phyloP scores from a whole-genome alignment of 805 yeast species.

The Candida dendrica region DNA sequence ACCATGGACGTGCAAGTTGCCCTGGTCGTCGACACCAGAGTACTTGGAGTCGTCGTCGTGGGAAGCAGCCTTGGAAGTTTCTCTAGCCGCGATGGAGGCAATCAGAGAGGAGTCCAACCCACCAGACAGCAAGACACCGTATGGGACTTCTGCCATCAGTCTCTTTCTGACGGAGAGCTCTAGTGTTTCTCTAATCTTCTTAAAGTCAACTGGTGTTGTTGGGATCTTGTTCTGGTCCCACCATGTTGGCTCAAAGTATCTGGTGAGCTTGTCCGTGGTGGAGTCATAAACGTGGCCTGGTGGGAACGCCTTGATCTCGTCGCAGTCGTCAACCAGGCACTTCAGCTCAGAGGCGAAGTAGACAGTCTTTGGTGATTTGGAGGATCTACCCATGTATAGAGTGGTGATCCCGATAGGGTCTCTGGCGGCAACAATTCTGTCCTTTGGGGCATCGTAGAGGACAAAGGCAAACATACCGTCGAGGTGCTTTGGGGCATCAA shows the following conservation, averaged over 20 bases:
- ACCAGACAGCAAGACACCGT: constrained; percentile 95
- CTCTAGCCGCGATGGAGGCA: constrained; percentile 96
- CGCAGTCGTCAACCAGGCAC: constrained; percentile 92
- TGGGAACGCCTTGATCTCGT: constrained; percentile 86
- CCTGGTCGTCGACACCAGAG: constrained; percentile 88
- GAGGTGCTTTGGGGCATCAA: constrained; percentile 84
- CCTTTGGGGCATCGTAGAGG: constrained; percentile 73
- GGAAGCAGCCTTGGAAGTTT: constrained; percentile 70
- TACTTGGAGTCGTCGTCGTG: constrained; percentile 45
- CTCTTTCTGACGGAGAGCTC: constrained; percentile 97
- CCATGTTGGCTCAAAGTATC: constrained; percentile 93
- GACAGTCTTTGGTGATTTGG: constrained; percentile 61
- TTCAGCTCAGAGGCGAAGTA: constrained; percentile 93
- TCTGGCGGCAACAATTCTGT: constrained; percentile 92
- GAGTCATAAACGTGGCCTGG: constrained; percentile 98
- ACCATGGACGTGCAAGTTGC: constrained; percentile 71
- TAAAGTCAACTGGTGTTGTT: constrained; percentile 65
- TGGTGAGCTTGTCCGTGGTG: constrained; percentile 70
- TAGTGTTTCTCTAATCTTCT: constrained; percentile 64
- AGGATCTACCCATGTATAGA: constrained; percentile 85
- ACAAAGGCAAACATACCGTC: constrained; percentile 99
- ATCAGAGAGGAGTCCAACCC: constrained; percentile 96
- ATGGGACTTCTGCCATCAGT: constrained; percentile 99
- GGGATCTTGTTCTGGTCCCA: constrained; percentile 81
- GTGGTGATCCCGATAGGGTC: constrained; percentile 98